Percentiles rank a stretch among this genome's conserved stretches.
Conservation (phyloP, 192 early-diverging fungal genomes). For the Haplosporangium gracile region DNA sequence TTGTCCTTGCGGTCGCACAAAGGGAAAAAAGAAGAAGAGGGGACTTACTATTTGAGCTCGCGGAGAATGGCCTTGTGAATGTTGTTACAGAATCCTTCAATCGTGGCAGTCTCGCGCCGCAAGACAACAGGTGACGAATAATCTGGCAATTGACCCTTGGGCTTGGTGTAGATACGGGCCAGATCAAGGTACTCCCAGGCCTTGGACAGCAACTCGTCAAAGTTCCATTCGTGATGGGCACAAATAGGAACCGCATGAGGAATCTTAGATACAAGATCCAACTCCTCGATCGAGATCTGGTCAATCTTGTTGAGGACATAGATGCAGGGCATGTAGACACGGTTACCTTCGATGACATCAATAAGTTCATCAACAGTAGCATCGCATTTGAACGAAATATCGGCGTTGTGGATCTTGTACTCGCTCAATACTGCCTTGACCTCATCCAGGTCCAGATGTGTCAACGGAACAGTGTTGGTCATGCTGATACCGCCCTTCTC, state of each 20-base stretch:
- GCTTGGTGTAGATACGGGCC: conserved; percentile 79
- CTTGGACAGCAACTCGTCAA: conserved; percentile 94
- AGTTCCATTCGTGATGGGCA: conserved; percentile 93
- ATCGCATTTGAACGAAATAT: conserved; percentile 94
- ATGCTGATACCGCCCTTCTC: conserved; percentile 98
- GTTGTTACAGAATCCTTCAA: conserved; percentile 96
- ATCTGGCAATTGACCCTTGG: conserved; percentile 96
- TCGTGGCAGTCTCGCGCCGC: conserved; percentile 70
- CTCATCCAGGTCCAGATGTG: conserved; percentile 87
- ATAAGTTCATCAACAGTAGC: conserved; percentile 96
- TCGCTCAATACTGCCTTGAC: conserved; percentile 96
- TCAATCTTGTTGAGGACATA: conserved; percentile 99
- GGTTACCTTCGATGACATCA: conserved; percentile 95
- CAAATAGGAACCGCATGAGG: conserved; percentile 92
- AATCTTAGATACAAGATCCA: conserved; percentile 97
- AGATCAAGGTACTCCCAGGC: conserved; percentile 75
- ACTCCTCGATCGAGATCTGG: conserved; percentile 96
- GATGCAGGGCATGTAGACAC: conserved; percentile 95
- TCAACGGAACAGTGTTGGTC: conserved; percentile 92
- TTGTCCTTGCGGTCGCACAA: neutral
- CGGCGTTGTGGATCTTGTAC: conserved; percentile 97
- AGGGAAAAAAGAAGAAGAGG: neutral
- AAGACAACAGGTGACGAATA: conserved; percentile 95
- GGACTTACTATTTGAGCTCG: conserved; percentile 86
- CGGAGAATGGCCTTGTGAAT: conserved; percentile 95